Evolutionary conservation across 768 basidiomycete species (phyloP).

Genomic region (Phanerodontia chrysosporium): DNA sequence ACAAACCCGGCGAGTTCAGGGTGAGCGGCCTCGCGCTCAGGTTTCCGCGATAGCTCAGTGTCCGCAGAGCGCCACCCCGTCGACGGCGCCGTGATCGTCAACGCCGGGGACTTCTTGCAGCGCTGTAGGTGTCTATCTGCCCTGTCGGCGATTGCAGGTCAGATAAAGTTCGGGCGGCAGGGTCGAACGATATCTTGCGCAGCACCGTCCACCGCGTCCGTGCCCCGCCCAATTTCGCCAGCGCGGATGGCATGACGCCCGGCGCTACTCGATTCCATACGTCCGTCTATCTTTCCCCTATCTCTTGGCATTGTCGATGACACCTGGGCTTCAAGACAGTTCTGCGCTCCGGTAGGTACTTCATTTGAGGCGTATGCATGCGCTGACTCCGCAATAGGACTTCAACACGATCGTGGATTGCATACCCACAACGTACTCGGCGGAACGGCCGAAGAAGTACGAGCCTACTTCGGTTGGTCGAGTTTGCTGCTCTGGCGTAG

Average conservation of each 20-base stretch:
- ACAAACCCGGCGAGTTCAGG: conserved; percentile 38
- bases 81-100: conserved; percentile 44
- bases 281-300: conserved; percentile 27
- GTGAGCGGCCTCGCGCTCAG: conserved; percentile 8
- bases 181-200: conserved; percentile 34
- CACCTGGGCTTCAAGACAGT: conserved; percentile 10
- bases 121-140: conserved; percentile 32
- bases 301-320: not conserved
- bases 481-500: conserved; percentile 32
- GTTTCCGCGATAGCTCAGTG: not conserved
- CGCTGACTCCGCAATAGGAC: conserved; percentile 9
- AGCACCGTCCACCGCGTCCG: conserved; percentile 54
- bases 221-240: conserved; percentile 28
- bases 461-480: conserved; percentile 32
- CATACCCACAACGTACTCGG: conserved; percentile 47
- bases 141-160: not conserved
- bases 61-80: conserved; percentile 36
- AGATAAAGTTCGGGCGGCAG: conserved; percentile 21
- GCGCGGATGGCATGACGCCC: conserved; percentile 36
- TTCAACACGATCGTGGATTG: conserved; percentile 33
- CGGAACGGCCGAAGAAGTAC: conserved; percentile 45
- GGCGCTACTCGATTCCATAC: conserved; percentile 61
- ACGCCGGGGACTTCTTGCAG: conserved; percentile 49
- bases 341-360: conserved; percentile 29
- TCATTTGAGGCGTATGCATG: not conserved